These are phyloP conservation scores for Pulveroboletus sp. DNA, from an alignment of 768 basidiomycete species.

Conservation along the genomic window DNA sequence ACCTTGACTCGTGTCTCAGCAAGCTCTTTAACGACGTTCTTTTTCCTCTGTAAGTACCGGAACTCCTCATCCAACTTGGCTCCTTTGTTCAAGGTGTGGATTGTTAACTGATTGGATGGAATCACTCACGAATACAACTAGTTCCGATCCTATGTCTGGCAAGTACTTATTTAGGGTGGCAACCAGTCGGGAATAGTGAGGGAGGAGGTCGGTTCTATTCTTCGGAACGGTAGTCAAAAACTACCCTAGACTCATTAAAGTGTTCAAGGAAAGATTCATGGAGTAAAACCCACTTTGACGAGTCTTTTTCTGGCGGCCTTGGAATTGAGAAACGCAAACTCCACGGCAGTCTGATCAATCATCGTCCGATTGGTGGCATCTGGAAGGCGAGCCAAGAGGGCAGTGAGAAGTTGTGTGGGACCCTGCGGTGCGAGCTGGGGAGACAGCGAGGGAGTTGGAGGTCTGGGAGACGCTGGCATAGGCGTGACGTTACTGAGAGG, in stretches of 20 bases:
- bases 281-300: conserved; percentile 54
- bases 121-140: conserved; percentile 69
- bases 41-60: conserved; percentile 90
- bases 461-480: conserved; percentile 63
- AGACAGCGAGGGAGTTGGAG: conserved; percentile 52
- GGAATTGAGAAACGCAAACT: conserved; percentile 95
- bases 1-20: conserved; percentile 84
- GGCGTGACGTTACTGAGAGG: conserved; percentile 48
- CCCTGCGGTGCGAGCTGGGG: conserved; percentile 80
- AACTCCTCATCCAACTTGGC: conserved; percentile 93
- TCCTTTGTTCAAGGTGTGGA: not conserved
- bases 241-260: conserved; percentile 35
- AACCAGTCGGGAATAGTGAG: conserved; percentile 87
- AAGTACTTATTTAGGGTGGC: conserved; percentile 88
- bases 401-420: conserved; percentile 88
- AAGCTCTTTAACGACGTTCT: conserved; percentile 87
- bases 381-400: conserved; percentile 83
- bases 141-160: conserved; percentile 85
- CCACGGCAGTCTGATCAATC: conserved; percentile 91
- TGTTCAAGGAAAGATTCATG: not conserved
- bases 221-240: conserved; percentile 81
- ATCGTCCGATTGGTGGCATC: conserved; percentile 88
- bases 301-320: conserved; percentile 93
- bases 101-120: not conserved
- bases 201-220: conserved; percentile 83